A percentile compares a stretch with the other conserved stretches of the same genome.
Evolutionary conservation across 805 yeast genomes (phyloP).

Genomic region (Komagataella pseudopastoris): DNA sequence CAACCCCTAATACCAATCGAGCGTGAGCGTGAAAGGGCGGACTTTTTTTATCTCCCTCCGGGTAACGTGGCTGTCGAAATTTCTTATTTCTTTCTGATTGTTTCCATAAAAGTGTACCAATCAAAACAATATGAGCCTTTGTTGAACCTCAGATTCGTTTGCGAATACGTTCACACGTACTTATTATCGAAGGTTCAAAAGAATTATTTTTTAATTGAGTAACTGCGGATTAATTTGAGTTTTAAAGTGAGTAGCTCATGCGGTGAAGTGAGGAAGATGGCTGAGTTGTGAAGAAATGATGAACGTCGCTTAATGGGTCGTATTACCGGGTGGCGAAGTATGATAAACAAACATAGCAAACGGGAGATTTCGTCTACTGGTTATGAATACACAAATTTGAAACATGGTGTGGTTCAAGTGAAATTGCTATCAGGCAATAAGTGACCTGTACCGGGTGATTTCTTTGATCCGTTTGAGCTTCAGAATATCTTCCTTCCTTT

Average conservation of each 20-base stretch:
- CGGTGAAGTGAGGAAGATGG: background rate
- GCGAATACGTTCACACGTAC: background rate
- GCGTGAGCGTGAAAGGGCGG: too few relatives aligned
- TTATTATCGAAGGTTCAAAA: background rate
- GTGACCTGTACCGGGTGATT: background rate
- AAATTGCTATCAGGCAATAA: background rate
- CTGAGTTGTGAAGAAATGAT: background rate
- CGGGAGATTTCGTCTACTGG: background rate
- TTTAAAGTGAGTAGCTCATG: background rate
- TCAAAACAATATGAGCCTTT: background rate
- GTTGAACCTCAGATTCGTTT: background rate
- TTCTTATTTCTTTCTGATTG: background rate
- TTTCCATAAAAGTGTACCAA: background rate
- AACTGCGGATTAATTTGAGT: background rate
- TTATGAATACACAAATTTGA: background rate
- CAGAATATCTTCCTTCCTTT: background rate
- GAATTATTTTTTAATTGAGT: background rate
- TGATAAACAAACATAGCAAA: background rate
- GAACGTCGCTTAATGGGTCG: background rate
- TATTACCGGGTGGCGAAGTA: background rate
- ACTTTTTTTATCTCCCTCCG: background rate
- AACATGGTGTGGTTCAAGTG: background rate
- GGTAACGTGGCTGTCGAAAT: background rate
- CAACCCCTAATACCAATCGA: background rate
- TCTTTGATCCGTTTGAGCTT: background rate